Percentiles rank a stretch among this genome's conserved stretches.
Conservation (phyloP, 352 stramenopile genomes). For the Phytophthora litchii region DNA sequence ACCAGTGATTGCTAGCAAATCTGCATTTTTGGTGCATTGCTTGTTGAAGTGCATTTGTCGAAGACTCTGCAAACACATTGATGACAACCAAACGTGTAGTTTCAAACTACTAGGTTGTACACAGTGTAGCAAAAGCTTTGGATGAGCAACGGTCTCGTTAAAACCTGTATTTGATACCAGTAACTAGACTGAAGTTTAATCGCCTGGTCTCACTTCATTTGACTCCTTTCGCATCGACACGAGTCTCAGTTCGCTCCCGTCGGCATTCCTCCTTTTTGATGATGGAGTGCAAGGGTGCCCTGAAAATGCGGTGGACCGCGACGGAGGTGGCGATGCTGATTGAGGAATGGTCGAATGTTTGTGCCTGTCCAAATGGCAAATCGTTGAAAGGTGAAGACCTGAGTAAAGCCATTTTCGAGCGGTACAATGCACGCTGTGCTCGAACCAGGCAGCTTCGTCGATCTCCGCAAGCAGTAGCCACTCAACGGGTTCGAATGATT, state of each 20-base stretch:
- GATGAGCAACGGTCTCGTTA: no score
- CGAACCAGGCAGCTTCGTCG: slow-evolving; percentile 10
- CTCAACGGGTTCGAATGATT: slow-evolving; percentile 25
- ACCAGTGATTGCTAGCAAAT: slow-evolving; percentile 2
- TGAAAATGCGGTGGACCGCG: slow-evolving; percentile 27
- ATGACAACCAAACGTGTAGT: no score
- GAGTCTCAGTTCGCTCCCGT: no score
- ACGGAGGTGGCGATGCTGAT: slow-evolving; percentile 20
- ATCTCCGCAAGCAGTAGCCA: slow-evolving; percentile 18
- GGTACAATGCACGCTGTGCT: slow-evolving; percentile 20
- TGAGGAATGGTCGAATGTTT: slow-evolving; percentile 25
- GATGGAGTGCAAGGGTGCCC: slow-evolving; percentile 14
- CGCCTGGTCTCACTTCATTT: no score
- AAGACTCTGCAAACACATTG: not conserved
- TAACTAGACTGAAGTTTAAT: no score
- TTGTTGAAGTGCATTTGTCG: slow-evolving; percentile 1
- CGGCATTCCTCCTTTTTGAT: not conserved
- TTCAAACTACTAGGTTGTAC: no score
- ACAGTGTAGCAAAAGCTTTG: no score
- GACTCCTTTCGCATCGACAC: no score
- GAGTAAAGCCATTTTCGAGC: slow-evolving; percentile 22
- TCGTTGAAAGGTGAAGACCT: slow-evolving; percentile 9
- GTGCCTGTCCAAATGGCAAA: not conserved
- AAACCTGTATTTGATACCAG: no score
- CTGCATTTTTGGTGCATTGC: not conserved